These are phyloP conservation scores for Delonix regia DNA, from an alignment of 306 rosid species.

Conservation along the genomic window DNA sequence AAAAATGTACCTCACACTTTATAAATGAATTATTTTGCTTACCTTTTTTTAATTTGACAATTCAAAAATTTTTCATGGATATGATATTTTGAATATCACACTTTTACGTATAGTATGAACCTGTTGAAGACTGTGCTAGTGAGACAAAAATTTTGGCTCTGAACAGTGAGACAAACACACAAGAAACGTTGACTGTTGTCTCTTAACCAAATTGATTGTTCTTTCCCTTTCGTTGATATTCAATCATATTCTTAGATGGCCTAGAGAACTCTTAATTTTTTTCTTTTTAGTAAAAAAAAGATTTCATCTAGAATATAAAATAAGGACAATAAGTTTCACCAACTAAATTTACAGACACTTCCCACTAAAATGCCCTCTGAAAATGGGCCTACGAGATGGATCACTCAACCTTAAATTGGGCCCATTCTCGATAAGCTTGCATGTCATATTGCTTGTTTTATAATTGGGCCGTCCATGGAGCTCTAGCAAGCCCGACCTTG, in stretches of 20 bases:
- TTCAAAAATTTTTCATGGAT: not conserved
- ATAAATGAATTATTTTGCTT: no score
- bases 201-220: conserved; percentile 1
- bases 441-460: not conserved
- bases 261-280: not conserved
- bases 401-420: no score
- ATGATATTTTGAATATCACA: conserved; percentile 10
- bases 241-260: no score
- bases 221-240: not conserved
- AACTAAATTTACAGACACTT: not conserved
- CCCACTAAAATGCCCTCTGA: no score
- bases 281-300: not conserved
- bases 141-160: conserved; percentile 1
- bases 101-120: conserved; percentile 8
- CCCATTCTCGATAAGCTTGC: no score
- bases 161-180: conserved; percentile 15
- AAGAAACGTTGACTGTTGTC: not conserved
- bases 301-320: not conserved
- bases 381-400: not conserved
- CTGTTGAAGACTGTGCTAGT: conserved; percentile 20
- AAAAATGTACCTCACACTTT: no score
- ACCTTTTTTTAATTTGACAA: no score
- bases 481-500: no score
- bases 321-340: not conserved
- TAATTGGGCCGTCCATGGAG: not conserved